Conservation (phyloP, 805 yeast genomes). For the Metschnikowia aberdeeniae region DNA sequence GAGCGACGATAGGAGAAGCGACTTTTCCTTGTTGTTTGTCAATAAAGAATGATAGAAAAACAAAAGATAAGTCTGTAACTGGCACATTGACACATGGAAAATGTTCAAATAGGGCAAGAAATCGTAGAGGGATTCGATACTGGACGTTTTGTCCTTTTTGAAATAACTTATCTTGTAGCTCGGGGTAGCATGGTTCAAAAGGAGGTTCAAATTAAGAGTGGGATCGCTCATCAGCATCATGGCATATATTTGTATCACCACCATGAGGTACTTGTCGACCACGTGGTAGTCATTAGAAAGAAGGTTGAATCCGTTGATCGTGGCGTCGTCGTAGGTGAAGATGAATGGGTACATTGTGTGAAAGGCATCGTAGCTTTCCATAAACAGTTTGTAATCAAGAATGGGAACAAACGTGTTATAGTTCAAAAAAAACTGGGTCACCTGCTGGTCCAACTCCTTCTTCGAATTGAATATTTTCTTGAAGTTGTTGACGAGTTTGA, state of each 20-base stretch:
- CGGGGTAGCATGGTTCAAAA: constrained; percentile 37
- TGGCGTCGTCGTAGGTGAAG: constrained; percentile 44
- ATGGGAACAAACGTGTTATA: constrained; percentile 53
- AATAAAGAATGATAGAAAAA: constrained; percentile 46
- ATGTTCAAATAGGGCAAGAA: constrained; percentile 47
- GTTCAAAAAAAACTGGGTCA: constrained; percentile 47
- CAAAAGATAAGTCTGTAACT: constrained; percentile 48
- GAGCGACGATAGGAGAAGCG: constrained; percentile 33
- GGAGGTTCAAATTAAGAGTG: constrained; percentile 36
- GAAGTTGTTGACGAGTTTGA: constrained; percentile 41
- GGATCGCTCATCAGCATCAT: constrained; percentile 51
- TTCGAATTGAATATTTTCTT: constrained; percentile 36
- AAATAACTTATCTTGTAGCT: constrained; percentile 18
- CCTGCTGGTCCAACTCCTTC: constrained; percentile 43
- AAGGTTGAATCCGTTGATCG: constrained; percentile 46
- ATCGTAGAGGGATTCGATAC: constrained; percentile 38
- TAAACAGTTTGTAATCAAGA: constrained; percentile 49
- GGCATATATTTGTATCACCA: constrained; percentile 46
- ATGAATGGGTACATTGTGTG: constrained; percentile 47
- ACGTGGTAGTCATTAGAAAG: constrained; percentile 37
- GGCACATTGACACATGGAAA: constrained; percentile 43
- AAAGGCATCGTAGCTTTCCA: constrained; percentile 47
- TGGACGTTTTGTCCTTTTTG: constrained; percentile 10
- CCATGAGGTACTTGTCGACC: constrained; percentile 41
- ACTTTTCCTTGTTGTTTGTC: constrained; percentile 41